Evolutionary conservation across 345 rosid species (phyloP).

Genomic region (Bretschneidera sinensis): DNA sequence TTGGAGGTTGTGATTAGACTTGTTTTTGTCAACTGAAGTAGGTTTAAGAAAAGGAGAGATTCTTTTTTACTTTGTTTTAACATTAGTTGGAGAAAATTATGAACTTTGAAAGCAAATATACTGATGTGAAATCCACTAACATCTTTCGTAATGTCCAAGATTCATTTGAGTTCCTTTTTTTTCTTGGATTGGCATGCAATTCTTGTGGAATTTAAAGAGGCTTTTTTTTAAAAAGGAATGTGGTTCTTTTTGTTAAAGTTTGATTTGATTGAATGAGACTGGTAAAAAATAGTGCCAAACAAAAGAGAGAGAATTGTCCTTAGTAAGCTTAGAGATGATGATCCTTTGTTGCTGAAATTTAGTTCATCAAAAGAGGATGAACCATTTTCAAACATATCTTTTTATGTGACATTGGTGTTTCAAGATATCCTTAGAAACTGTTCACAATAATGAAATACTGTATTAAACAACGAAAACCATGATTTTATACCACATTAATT

Average conservation of each 20-base stretch:
- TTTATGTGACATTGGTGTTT: too few relatives aligned
- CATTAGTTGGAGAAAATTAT: neutral
- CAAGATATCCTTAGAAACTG: too few relatives aligned
- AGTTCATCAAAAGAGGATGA: neutral
- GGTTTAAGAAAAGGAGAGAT: neutral
- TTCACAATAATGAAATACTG: too few relatives aligned
- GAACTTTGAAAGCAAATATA: too few relatives aligned
- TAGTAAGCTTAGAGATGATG: neutral
- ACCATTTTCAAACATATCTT: neutral
- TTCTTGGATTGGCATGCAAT: too few relatives aligned
- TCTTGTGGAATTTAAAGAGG: neutral
- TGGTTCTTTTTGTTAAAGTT: neutral
- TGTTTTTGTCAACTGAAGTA: neutral
- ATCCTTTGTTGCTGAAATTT: neutral
- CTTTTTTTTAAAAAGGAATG: neutral
- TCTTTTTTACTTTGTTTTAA: neutral
- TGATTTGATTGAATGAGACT: neutral
- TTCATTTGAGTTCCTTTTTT: too few relatives aligned
- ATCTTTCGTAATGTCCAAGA: too few relatives aligned
- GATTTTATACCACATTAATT: too few relatives aligned
- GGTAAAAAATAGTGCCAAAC: too few relatives aligned
- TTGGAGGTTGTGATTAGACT: neutral
- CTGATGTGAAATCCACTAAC: too few relatives aligned
- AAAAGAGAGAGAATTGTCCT: too few relatives aligned
- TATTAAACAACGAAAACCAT: too few relatives aligned